Percentiles rank a stretch among this genome's conserved stretches.
Evolutionary conservation across 306 rosid genomes (phyloP).

Genomic region (Gastrolobium bilobum): DNA sequence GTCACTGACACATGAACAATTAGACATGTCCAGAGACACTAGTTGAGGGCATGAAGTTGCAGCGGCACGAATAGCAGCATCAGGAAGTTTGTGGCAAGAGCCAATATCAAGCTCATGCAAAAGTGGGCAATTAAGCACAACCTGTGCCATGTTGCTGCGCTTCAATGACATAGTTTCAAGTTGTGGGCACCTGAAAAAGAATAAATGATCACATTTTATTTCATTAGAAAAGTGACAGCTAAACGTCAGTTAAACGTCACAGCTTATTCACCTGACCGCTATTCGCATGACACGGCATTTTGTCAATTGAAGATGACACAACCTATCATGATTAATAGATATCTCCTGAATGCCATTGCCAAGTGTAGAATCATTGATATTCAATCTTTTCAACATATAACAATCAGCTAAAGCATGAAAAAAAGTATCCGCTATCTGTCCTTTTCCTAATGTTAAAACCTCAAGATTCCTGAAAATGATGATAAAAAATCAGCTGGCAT

Average conservation of each 20-base stretch:
- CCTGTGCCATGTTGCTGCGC: slow-evolving; percentile 99
- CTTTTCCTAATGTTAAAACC: slow-evolving; percentile 80
- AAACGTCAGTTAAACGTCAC: slow-evolving; percentile 21
- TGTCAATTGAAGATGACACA: slow-evolving; percentile 84
- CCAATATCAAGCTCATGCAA: slow-evolving; percentile 89
- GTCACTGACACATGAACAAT: slow-evolving; percentile 93
- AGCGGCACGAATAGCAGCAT: slow-evolving; percentile 96
- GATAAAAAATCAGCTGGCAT: slow-evolving; percentile 46
- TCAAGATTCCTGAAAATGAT: slow-evolving; percentile 80
- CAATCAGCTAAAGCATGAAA: slow-evolving; percentile 85
- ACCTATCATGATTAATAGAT: slow-evolving; percentile 75
- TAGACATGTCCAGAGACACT: slow-evolving; percentile 87
- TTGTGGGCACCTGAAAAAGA: slow-evolving; percentile 83
- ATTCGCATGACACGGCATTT: slow-evolving; percentile 95
- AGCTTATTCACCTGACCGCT: slow-evolving; percentile 78
- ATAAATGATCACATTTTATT: slow-evolving; percentile 44
- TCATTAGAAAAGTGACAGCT: not conserved
- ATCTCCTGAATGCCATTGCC: slow-evolving; percentile 94
- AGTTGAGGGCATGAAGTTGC: slow-evolving; percentile 94
- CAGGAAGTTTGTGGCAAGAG: slow-evolving; percentile 98
- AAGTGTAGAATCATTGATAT: slow-evolving; percentile 85
- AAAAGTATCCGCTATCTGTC: slow-evolving; percentile 78
- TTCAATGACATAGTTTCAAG: slow-evolving; percentile 96
- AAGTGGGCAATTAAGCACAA: slow-evolving; percentile 90
- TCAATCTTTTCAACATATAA: slow-evolving; percentile 72